phyloP scores from a whole-genome alignment of 805 yeast genomes.

The Candida orba region DNA sequence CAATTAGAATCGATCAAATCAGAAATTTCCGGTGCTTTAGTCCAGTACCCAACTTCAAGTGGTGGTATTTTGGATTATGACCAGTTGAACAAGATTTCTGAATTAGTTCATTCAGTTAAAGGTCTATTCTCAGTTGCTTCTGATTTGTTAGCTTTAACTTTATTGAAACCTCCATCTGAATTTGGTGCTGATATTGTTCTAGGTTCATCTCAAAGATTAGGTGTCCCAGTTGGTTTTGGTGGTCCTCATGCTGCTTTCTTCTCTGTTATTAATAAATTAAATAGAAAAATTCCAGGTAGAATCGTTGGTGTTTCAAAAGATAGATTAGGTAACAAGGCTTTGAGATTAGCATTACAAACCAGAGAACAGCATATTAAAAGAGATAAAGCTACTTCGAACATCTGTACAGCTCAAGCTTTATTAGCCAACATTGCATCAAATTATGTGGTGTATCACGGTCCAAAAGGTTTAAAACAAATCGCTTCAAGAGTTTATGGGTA shows the following conservation, averaged over 20 bases:
- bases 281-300: constrained; percentile 95
- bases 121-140: constrained; percentile 84
- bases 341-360: constrained; percentile 90
- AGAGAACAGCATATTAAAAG: constrained; percentile 97
- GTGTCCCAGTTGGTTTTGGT: constrained; percentile 97
- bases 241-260: constrained; percentile 99
- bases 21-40: constrained; percentile 69
- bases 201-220: constrained; percentile 92
- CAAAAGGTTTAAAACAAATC: constrained; percentile 72
- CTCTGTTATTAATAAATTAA: constrained; percentile 71
- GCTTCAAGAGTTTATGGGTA: constrained; percentile 70
- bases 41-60: constrained; percentile 87
- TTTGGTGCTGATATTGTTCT: constrained; percentile 91
- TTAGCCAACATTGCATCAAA: constrained; percentile 93
- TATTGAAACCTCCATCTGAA: constrained; percentile 74
- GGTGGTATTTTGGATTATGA: constrained; percentile 53
- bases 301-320: constrained; percentile 91
- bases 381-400: constrained; percentile 96
- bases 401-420: constrained; percentile 96
- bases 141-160: constrained; percentile 82
- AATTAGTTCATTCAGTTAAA: constrained; percentile 59
- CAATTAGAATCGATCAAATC: constrained; percentile 27
- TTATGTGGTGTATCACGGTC: constrained; percentile 96
- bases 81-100: constrained; percentile 49
- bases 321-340: constrained; percentile 82